These are phyloP conservation scores for Pythium coloratum DNA, from an alignment of 352 stramenopile genomes.

Conservation along the genomic window DNA sequence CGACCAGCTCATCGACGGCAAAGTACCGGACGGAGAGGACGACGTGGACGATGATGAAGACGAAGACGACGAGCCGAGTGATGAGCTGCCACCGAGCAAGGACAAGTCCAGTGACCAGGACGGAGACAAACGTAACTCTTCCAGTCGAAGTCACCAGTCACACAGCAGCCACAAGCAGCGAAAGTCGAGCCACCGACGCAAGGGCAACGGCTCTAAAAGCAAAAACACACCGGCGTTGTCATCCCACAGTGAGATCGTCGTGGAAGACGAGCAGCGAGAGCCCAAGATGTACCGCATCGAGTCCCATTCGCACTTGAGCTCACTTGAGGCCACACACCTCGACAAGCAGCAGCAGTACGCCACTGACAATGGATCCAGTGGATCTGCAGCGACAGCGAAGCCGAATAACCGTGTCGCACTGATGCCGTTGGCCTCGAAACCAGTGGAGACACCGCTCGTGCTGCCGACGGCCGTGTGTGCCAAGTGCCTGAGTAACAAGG, in stretches of 20 bases:
- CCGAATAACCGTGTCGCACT: constrained; percentile 4
- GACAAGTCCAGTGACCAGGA: background rate
- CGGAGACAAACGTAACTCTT: background rate
- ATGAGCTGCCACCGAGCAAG: background rate
- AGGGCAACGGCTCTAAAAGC: constrained; percentile 10
- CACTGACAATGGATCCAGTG: constrained; percentile 24
- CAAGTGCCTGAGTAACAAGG: constrained; percentile 43
- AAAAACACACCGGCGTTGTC: constrained; percentile 1
- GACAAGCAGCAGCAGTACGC: constrained; percentile 20
- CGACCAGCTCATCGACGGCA: constrained; percentile 60
- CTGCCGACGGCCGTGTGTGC: constrained; percentile 23
- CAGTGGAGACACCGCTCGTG: background rate
- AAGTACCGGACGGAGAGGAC: constrained; percentile 56
- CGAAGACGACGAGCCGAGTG: constrained; percentile 27
- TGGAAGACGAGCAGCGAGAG: background rate
- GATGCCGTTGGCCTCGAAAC: background rate
- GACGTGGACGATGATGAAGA: constrained; percentile 41
- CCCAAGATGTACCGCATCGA: constrained; percentile 59
- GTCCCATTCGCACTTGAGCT: constrained; percentile 62
- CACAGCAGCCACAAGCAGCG: too few relatives aligned
- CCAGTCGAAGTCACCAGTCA: background rate
- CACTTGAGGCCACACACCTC: constrained; percentile 45
- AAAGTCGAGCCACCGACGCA: constrained; percentile 5
- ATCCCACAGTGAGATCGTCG: background rate
- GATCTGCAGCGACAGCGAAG: background rate